Conservation (phyloP, 2,329 filamentous ascomycete genomes). For the Xylaria sp. region DNA sequence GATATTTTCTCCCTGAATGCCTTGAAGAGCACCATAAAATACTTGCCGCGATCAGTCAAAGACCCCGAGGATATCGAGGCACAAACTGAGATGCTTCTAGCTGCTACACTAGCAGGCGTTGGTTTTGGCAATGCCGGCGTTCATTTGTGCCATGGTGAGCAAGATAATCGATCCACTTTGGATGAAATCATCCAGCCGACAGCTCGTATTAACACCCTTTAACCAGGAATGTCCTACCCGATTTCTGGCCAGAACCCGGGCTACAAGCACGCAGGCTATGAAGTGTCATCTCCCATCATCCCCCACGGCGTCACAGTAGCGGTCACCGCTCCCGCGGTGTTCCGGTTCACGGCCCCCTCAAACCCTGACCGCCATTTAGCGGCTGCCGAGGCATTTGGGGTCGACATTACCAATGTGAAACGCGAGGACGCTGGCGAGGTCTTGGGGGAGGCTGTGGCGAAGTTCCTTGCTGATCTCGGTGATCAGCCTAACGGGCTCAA, state of each 20-base stretch:
- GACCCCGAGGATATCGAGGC: slow-evolving; percentile 93
- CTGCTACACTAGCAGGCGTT: slow-evolving; percentile 91
- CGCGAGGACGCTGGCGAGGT: slow-evolving; percentile 90
- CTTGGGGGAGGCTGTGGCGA: slow-evolving; percentile 80
- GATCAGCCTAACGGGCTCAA: slow-evolving; percentile 91
- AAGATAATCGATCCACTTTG: slow-evolving; percentile 17
- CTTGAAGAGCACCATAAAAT: slow-evolving; percentile 85
- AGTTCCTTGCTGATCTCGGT: slow-evolving; percentile 84
- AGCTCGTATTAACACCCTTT: slow-evolving; percentile 7
- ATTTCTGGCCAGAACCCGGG: slow-evolving; percentile 95
- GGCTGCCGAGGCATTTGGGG: slow-evolving; percentile 89
- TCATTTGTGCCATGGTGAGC: slow-evolving; percentile 73
- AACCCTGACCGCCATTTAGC: slow-evolving; percentile 92
- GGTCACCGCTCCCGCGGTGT: slow-evolving; percentile 91
- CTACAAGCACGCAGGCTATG: slow-evolving; percentile 90
- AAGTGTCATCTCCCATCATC: slow-evolving; percentile 80
- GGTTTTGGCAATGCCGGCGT: slow-evolving; percentile 98
- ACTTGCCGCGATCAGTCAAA: slow-evolving; percentile 85
- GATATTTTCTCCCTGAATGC: slow-evolving; percentile 96
- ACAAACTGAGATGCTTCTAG: slow-evolving; percentile 94
- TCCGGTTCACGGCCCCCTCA: slow-evolving; percentile 88
- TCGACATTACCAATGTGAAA: slow-evolving; percentile 89
- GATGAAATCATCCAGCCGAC: not conserved
- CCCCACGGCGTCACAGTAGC: slow-evolving; percentile 96
- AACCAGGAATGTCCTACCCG: slow-evolving; percentile 89